Evolutionary conservation across 257 asterid genomes (phyloP), one percentile per base, ranked within the genome.

Genomic region (Solanum arcanum): DNA sequence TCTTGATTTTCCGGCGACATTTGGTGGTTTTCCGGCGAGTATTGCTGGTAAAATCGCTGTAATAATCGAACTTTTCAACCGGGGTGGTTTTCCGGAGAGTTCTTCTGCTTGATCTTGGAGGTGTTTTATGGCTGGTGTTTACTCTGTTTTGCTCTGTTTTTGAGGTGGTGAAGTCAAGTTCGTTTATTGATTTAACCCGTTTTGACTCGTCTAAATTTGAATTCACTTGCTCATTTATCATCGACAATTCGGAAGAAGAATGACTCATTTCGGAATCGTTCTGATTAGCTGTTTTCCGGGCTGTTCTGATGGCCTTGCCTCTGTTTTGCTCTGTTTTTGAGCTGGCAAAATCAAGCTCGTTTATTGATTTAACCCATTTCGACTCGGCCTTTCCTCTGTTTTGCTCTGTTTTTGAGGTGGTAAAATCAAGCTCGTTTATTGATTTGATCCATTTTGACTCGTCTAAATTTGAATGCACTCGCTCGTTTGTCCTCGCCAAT

Each of bases 251-350:
- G 6, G 91, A 90, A 14, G 93, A 89, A 49, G 87, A 87, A 11
- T 88, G 91, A 4, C 86, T 90, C 5, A 62, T 52, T 60, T 89
- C 92, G 41, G 86, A 86, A 87, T 86, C 84, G 41, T 83, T 87
- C 89, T 89, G 87, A 46, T 86, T 88, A 2, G 83, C 20, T 10
- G 33, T 11, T 7, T 39, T 37, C 15, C 39, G 49, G 88, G 83
- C 3, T 21, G 33, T 39, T 14, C 25, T 37, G 33, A 2, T 41
- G 59, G 2, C 13, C 27, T 41, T 41, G 42, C 35, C 59, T 76
- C 83, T 76, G 60, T 76, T n/a, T 62, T n/a, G 70, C 70, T 62
- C 70, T n/a, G 70, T 62, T n/a, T 62, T 62, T 62, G 15, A 62
- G 33, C 1, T 62, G 70, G 70, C 16, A 1, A 62, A 62, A n/a